These are phyloP conservation scores for Dactylorhiza incarnata DNA, from an alignment of 106 monocot genomes.

Conservation along the genomic window DNA sequence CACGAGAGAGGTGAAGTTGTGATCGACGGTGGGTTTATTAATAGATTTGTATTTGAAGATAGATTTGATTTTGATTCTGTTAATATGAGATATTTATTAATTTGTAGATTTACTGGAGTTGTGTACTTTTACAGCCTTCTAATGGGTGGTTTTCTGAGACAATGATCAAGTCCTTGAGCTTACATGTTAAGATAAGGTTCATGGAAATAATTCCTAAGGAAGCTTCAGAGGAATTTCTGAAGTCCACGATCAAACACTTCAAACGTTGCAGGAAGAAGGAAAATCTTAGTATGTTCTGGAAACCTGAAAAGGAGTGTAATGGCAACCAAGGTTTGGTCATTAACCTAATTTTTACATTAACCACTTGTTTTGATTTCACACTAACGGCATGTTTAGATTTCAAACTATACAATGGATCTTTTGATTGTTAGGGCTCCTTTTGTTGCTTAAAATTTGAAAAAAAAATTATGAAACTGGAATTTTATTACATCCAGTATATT, in stretches of 20 bases:
- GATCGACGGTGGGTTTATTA: not conserved
- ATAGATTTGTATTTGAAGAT: not conserved
- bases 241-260: constrained; percentile 19
- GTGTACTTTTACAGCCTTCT: constrained; percentile 21
- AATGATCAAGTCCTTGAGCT: constrained; percentile 26
- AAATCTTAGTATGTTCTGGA: constrained; percentile 22
- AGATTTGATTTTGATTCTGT: not conserved
- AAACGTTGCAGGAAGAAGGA: constrained; percentile 48
- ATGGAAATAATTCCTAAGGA: constrained; percentile 31
- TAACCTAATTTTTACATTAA: not conserved
- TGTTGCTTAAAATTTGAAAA: too few relatives aligned
- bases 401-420: not conserved
- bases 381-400: not conserved
- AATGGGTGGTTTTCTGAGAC: constrained; percentile 56
- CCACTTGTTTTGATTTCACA: not conserved
- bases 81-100: not conserved
- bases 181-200: constrained; percentile 49
- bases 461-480: too few relatives aligned
- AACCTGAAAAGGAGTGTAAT: constrained; percentile 12
- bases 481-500: too few relatives aligned
- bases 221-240: constrained; percentile 23
- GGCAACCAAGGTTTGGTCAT: constrained; percentile 18
- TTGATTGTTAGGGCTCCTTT: not conserved
- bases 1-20: too few relatives aligned
- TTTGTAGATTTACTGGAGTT: not conserved